These are phyloP conservation scores for Claviceps pazoutovae DNA, from an alignment of 2,329 filamentous ascomycete genomes.

Conservation along the genomic window DNA sequence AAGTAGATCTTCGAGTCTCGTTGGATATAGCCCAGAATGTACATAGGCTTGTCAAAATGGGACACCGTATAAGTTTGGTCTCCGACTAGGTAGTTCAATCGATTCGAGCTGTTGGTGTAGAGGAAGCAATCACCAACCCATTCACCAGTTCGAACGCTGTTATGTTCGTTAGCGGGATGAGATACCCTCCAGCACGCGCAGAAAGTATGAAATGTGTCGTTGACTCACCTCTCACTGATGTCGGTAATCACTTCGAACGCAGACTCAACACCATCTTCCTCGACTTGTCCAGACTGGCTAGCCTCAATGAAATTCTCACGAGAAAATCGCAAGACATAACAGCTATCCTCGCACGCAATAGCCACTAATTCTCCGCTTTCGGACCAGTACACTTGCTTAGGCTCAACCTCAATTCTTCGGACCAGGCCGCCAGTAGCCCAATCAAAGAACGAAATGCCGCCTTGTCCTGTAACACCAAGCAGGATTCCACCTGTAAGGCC, in stretches of 20 bases:
- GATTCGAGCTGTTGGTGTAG: slow-evolving; percentile 94
- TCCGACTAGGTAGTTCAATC: slow-evolving; percentile 92
- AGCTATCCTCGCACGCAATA: slow-evolving; percentile 87
- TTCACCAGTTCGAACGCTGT: slow-evolving; percentile 76
- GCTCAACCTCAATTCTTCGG: slow-evolving; percentile 74
- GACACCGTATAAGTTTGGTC: slow-evolving; percentile 97
- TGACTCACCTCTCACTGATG: slow-evolving; percentile 65
- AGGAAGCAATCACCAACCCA: slow-evolving; percentile 99
- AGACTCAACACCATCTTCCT: slow-evolving; percentile 84
- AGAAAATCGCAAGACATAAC: slow-evolving; percentile 86
- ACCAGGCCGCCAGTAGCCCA: slow-evolving; percentile 85
- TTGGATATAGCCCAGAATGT: slow-evolving; percentile 87
- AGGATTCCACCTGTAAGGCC: slow-evolving; percentile 79
- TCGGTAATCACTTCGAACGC: slow-evolving; percentile 95
- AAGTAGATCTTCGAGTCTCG: slow-evolving; percentile 92
- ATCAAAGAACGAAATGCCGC: slow-evolving; percentile 90
- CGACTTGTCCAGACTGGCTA: slow-evolving; percentile 66
- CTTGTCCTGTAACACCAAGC: slow-evolving; percentile 87
- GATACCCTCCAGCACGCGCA: neutral
- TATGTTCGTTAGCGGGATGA: neutral
- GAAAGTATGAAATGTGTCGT: no score
- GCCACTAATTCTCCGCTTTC: slow-evolving; percentile 88
- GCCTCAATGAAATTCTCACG: slow-evolving; percentile 78
- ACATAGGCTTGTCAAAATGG: slow-evolving; percentile 92
- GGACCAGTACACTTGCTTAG: slow-evolving; percentile 81